These are phyloP conservation scores for Teratosphaeria nubilosa DNA, from an alignment of 2,329 filamentous ascomycete genomes.

Conservation along the genomic window DNA sequence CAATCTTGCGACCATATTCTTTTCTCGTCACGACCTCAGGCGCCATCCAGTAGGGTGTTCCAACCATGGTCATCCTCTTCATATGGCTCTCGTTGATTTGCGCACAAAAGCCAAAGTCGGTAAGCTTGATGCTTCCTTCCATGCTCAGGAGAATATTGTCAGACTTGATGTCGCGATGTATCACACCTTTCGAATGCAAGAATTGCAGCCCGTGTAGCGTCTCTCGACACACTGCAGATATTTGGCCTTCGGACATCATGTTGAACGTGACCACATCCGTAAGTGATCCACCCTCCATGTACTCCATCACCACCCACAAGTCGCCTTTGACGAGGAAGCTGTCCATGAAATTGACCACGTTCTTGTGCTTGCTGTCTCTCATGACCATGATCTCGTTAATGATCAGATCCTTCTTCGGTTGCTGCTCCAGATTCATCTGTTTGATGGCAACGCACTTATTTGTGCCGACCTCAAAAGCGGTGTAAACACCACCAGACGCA, in stretches of 20 bases:
- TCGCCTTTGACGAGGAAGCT: slow-evolving; percentile 85
- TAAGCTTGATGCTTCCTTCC: slow-evolving; percentile 95
- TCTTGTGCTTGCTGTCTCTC: slow-evolving; percentile 97
- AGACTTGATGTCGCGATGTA: slow-evolving; percentile 97
- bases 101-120: slow-evolving; percentile 97
- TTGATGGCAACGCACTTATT: slow-evolving; percentile 95
- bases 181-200: slow-evolving; percentile 93
- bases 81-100: slow-evolving; percentile 96
- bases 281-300: slow-evolving; percentile 95
- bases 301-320: slow-evolving; percentile 99
- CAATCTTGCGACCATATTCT: slow-evolving; percentile 95
- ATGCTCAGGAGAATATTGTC: slow-evolving; percentile 93
- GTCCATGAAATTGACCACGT: slow-evolving; percentile 99
- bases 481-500: slow-evolving; percentile 90
- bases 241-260: slow-evolving; percentile 97
- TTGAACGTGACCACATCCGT: slow-evolving; percentile 99
- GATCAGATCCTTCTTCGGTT: slow-evolving; percentile 97
- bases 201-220: slow-evolving; percentile 87
- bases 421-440: slow-evolving; percentile 98
- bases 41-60: slow-evolving; percentile 99
- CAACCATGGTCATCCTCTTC: slow-evolving; percentile 98
- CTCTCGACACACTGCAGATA: slow-evolving; percentile 90
- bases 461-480: slow-evolving; percentile 71
- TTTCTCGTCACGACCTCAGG: slow-evolving; percentile 95
- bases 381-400: slow-evolving; percentile 99